These are phyloP conservation scores for Solanum microdontum DNA, from an alignment of 257 asterid genomes.

Conservation along the genomic window DNA sequence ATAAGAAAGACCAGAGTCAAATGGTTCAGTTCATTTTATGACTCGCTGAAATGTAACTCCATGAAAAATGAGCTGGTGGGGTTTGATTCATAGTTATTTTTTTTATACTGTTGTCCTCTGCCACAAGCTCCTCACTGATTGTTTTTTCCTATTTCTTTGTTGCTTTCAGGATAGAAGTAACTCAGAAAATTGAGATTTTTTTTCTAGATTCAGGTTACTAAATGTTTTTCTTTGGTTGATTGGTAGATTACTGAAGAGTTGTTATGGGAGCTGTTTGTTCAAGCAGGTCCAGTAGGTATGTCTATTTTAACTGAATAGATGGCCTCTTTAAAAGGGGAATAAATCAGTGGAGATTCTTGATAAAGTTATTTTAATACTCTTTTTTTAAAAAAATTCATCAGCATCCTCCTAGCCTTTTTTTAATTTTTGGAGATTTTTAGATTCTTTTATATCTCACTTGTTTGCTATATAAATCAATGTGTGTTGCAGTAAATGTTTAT, in stretches of 20 bases:
- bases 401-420: background rate
- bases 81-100: background rate
- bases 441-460: background rate
- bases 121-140: background rate
- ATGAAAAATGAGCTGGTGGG: background rate
- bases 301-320: background rate
- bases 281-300: conserved; percentile 96
- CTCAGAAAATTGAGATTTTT: background rate
- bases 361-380: background rate
- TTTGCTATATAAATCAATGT: background rate
- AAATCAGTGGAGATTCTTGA: background rate
- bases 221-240: conserved; percentile 2
- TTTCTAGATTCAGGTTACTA: conserved; percentile 12
- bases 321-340: background rate
- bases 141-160: background rate
- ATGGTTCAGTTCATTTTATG: background rate
- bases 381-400: background rate
- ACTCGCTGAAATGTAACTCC: background rate
- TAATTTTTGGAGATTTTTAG: background rate
- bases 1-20: background rate
- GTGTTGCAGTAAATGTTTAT: conserved; percentile 66
- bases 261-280: conserved; percentile 90
- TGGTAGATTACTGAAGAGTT: conserved; percentile 78
- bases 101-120: background rate
- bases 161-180: background rate